A percentile compares a stretch with the other conserved stretches of the same genome.
phyloP scores from a whole-genome alignment of 2,329 filamentous ascomycete species.

The Verticillium longisporum region DNA sequence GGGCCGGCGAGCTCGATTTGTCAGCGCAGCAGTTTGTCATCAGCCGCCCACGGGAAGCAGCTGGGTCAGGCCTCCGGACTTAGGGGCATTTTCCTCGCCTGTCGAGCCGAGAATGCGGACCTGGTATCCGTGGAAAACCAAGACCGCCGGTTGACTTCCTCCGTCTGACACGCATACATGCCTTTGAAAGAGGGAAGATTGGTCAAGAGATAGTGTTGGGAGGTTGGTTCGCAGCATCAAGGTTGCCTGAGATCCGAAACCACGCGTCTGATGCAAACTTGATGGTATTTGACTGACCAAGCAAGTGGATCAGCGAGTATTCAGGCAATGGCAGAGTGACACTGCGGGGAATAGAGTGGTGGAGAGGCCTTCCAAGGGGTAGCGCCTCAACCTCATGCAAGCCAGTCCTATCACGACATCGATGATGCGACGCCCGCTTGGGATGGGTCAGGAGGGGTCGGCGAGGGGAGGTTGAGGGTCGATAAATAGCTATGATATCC shows the following conservation, averaged over 20 bases:
- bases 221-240: background rate
- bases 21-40: background rate
- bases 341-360: too few species aligned
- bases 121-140: background rate
- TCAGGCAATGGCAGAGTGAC: background rate
- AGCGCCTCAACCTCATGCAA: background rate
- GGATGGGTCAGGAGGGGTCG: background rate
- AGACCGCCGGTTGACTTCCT: too few species aligned
- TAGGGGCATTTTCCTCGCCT: background rate
- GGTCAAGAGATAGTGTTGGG: background rate
- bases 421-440: conserved; percentile 1
- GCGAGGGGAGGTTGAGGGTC: background rate
- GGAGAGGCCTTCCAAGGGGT: too few species aligned
- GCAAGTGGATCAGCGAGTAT: background rate
- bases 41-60: background rate
- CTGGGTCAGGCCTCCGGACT: background rate
- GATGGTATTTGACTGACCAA: too few species aligned
- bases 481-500: background rate
- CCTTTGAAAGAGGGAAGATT: background rate
- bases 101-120: background rate
- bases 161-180: background rate
- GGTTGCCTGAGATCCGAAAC: too few species aligned
- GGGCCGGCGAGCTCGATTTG: background rate
- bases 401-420: conserved; percentile 1
- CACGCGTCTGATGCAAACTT: too few species aligned